phyloP scores from a whole-genome alignment of 768 basidiomycete genomes.

The Leccinum sublutescens region DNA sequence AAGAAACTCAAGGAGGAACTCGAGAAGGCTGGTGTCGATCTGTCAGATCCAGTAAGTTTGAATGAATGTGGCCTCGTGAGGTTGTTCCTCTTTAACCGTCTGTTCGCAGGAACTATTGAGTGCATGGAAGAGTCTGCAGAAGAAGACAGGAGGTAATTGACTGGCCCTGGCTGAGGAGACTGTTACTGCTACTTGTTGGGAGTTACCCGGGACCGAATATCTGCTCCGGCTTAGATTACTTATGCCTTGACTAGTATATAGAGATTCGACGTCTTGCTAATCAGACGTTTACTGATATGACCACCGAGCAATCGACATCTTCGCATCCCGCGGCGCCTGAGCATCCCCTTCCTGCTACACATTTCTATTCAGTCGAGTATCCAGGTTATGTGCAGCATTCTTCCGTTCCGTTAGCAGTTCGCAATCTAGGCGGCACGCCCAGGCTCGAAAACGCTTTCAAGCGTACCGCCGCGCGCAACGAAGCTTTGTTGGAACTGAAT shows the following conservation, averaged over 20 bases:
- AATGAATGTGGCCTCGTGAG: neutral
- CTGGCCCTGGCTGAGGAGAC: neutral
- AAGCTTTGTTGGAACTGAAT: slow-evolving; percentile 71
- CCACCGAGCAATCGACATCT: slow-evolving; percentile 9
- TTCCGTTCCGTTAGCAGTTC: slow-evolving; percentile 61
- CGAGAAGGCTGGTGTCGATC: slow-evolving; percentile 58
- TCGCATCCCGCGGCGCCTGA: slow-evolving; percentile 35
- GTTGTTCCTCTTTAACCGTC: neutral
- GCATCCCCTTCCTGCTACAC: slow-evolving; percentile 49
- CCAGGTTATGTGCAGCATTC: slow-evolving; percentile 75
- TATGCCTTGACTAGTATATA: neutral
- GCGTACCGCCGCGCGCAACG: slow-evolving; percentile 58
- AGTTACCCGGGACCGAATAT: neutral
- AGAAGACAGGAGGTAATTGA: slow-evolving; percentile 24
- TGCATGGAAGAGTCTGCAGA: slow-evolving; percentile 35
- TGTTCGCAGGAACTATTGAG: slow-evolving; percentile 46
- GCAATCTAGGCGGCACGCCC: slow-evolving; percentile 66
- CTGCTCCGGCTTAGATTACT: neutral
- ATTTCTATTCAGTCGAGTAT: slow-evolving; percentile 85
- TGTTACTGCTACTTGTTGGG: neutral
- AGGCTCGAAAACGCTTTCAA: slow-evolving; percentile 77
- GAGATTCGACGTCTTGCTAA: slow-evolving; percentile 5
- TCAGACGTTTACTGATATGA: slow-evolving; percentile 10
- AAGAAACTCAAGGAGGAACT: slow-evolving; percentile 48
- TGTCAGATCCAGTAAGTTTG: slow-evolving; percentile 48